A percentile compares a stretch with the other conserved stretches of the same genome.
Conservation (phyloP, 2,329 filamentous ascomycete species). For the Aureobasidium leucospermi region DNA sequence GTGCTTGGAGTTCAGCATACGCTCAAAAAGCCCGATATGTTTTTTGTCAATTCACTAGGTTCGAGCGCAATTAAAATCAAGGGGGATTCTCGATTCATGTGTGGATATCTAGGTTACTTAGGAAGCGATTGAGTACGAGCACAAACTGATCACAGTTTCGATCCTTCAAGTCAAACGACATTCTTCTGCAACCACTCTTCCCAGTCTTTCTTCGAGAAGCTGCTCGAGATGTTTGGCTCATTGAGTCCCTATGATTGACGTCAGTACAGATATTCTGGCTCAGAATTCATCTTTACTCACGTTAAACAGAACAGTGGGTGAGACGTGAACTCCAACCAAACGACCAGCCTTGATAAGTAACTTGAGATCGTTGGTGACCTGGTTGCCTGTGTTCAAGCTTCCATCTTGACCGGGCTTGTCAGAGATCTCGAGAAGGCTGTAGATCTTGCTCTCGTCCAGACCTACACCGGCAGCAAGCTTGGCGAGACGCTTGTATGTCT, state of each 20-base stretch:
- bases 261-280: conserved; percentile 16
- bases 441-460: conserved; percentile 63
- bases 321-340: conserved; percentile 78
- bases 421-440: conserved; percentile 59
- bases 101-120: too few relatives aligned
- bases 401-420: conserved; percentile 62
- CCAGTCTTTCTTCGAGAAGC: conserved; percentile 77
- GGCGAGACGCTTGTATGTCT: conserved; percentile 73
- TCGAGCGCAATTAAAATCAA: too few relatives aligned
- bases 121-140: background rate
- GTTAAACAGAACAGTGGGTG: conserved; percentile 83
- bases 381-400: conserved; percentile 69
- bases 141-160: background rate
- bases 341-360: conserved; percentile 60
- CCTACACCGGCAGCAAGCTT: conserved; percentile 64
- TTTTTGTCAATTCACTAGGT: too few relatives aligned
- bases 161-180: conserved; percentile 38
- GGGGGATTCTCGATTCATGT: too few relatives aligned
- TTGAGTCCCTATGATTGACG: conserved; percentile 50
- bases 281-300: conserved; percentile 31
- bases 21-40: too few relatives aligned
- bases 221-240: conserved; percentile 68
- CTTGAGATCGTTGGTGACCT: conserved; percentile 79
- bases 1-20: too few relatives aligned
- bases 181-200: conserved; percentile 70